Evolutionary conservation across 2,329 filamentous ascomycete genomes (phyloP).

Genomic region (Pseudogymnoascus sp.): DNA sequence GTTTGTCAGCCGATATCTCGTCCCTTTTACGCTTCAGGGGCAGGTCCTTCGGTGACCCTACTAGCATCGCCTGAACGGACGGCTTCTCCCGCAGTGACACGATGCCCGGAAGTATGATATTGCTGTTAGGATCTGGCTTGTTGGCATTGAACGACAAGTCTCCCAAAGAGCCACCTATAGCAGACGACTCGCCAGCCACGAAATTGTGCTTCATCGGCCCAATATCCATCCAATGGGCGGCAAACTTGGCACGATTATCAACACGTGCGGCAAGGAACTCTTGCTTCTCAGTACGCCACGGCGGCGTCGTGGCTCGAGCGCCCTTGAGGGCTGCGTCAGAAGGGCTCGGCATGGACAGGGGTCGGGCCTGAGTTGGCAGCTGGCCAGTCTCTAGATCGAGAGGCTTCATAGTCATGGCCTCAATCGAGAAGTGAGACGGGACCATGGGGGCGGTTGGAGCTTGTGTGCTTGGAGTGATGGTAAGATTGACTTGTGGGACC

Average conservation of each 20-base stretch:
- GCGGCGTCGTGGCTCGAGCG: neutral
- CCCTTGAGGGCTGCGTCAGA: neutral
- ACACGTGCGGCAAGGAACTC: conserved; percentile 1
- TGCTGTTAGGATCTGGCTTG: neutral
- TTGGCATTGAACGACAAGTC: neutral
- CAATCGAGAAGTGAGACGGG: neutral
- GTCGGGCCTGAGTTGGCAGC: neutral
- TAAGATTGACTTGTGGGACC: neutral
- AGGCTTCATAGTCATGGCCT: neutral
- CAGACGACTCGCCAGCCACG: neutral
- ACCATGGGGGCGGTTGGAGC: neutral
- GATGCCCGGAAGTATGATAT: neutral
- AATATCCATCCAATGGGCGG: neutral
- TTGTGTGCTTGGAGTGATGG: neutral
- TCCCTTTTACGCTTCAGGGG: neutral
- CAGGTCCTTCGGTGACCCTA: neutral
- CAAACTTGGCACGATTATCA: neutral
- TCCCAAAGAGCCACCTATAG: neutral
- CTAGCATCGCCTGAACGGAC: neutral
- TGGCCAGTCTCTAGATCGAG: neutral
- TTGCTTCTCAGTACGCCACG: conserved; percentile 1
- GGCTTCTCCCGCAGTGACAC: neutral
- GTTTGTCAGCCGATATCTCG: neutral
- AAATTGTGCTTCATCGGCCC: neutral
- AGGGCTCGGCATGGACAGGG: neutral